Base-by-base conservation (phyloP, 805 yeast species). In the Saccharomycopsis sp. region DNA sequence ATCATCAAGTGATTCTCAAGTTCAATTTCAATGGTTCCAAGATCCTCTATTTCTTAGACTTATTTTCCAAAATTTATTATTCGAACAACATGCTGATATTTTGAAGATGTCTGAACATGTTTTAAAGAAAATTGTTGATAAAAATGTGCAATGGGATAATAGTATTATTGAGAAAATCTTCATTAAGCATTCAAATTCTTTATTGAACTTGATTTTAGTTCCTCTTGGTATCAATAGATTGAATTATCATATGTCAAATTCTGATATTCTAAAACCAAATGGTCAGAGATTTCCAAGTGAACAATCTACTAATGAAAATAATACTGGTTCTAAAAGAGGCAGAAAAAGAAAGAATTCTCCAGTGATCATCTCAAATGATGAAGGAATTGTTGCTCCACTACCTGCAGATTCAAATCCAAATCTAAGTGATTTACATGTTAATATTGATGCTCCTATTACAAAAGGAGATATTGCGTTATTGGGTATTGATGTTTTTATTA, bases 171-270 rank as follows among this genome's bases (percentile, higher is more conserved):
- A 76, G 35, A 62, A 58, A 2, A 57, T 74, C 2, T 74, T 86
- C 47, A 58, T 63, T 3, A 61, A 64, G 3, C 88, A 83, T 52
- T 61, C 74, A 36, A 64, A 63, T 35, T 80, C 86, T 5, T 63
- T 79, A 45, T 60, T 81, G 39, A 71, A 76, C 13, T 63, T 92
- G 33, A 54, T 86, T 34, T 79, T 85, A 79, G 89, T 97, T 0
- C 99, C 99, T 2, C 82, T 92, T 44, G 98, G 99, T 46, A 76
- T 87, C 41, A 82, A 95, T 3, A 76, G 97, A 48, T 83, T 80
- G 56, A 83, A 79, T 51, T 92, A 85, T 58, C 73, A 76, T 26
- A 85, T 92, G 95, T 78, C 83, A 49, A 64, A 82, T 0, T 63
- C 68, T n/a, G 67, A 76, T 37, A 72, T 92, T 31, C 62, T 89